phyloP scores from a whole-genome alignment of 345 rosid genomes.

The Eucalyptus marginata region DNA sequence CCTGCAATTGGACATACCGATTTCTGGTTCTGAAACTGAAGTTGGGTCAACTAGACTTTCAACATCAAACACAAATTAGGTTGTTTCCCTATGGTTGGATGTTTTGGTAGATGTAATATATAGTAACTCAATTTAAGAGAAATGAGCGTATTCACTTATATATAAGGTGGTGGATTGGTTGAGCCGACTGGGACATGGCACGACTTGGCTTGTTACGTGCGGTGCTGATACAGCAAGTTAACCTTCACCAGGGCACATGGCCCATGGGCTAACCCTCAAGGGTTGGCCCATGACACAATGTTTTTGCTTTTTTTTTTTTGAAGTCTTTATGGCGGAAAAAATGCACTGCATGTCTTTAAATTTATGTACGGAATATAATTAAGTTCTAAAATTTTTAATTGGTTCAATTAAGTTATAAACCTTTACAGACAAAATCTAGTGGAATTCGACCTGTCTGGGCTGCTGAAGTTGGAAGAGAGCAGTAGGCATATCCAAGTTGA shows the following conservation, averaged over 20 bases:
- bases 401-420: background rate
- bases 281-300: background rate
- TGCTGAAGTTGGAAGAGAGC: background rate
- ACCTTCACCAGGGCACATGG: background rate
- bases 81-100: background rate
- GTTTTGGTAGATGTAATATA: accelerated
- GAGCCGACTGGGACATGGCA: background rate
- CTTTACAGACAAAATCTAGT: background rate
- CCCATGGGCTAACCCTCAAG: too few species aligned
- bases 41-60: background rate
- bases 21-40: background rate
- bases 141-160: background rate
- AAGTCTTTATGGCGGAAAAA: background rate
- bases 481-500: background rate
- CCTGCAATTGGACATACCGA: background rate
- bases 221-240: background rate
- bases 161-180: background rate
- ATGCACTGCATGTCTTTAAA: accelerated
- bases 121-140: background rate
- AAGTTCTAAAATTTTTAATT: background rate
- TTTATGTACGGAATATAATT: accelerated
- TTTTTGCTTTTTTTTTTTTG: background rate
- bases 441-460: background rate
- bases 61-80: background rate
- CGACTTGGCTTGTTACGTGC: background rate